Conservation (phyloP, 169 alveolate genomes). For the Eimeria praecox region DNA sequence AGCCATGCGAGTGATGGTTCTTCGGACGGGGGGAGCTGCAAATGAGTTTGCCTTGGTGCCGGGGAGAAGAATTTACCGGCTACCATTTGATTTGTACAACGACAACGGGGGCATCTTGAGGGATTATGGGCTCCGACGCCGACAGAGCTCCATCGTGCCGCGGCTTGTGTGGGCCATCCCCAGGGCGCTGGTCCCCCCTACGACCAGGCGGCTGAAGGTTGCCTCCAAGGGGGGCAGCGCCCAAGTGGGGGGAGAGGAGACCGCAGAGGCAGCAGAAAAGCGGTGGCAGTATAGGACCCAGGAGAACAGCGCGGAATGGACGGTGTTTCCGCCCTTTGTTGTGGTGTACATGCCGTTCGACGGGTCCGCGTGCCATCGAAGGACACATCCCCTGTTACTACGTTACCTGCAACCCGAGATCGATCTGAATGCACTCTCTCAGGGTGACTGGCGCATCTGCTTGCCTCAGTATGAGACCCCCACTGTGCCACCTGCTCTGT, state of each 20-base stretch:
- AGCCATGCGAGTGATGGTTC: slow-evolving; percentile 71
- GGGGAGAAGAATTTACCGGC: slow-evolving; percentile 61
- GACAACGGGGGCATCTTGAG: background rate
- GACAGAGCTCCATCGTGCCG: background rate
- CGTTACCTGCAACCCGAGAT: slow-evolving; percentile 81
- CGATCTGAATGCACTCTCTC: slow-evolving; percentile 53
- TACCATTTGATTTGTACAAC: slow-evolving; percentile 75
- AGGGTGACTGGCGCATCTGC: slow-evolving; percentile 55
- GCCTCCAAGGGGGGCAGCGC: background rate
- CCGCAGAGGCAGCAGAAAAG: slow-evolving; percentile 1
- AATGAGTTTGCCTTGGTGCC: slow-evolving; percentile 41
- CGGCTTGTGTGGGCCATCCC: slow-evolving; percentile 67
- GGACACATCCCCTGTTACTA: slow-evolving; percentile 44
- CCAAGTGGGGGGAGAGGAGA: background rate
- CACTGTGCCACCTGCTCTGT: slow-evolving; percentile 29
- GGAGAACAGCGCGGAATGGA: slow-evolving; percentile 73
- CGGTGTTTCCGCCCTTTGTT: slow-evolving; percentile 74
- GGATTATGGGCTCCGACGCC: background rate
- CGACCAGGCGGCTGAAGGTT: slow-evolving; percentile 15
- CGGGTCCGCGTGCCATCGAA: slow-evolving; percentile 22
- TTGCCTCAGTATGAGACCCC: slow-evolving; percentile 51
- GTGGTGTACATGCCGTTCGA: slow-evolving; percentile 62
- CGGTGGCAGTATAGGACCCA: slow-evolving; percentile 73
- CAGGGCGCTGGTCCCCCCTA: slow-evolving; percentile 45
- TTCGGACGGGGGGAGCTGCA: slow-evolving; percentile 46